Conservation (phyloP, 805 yeast species). For the Saccharomycopsis olivae region DNA sequence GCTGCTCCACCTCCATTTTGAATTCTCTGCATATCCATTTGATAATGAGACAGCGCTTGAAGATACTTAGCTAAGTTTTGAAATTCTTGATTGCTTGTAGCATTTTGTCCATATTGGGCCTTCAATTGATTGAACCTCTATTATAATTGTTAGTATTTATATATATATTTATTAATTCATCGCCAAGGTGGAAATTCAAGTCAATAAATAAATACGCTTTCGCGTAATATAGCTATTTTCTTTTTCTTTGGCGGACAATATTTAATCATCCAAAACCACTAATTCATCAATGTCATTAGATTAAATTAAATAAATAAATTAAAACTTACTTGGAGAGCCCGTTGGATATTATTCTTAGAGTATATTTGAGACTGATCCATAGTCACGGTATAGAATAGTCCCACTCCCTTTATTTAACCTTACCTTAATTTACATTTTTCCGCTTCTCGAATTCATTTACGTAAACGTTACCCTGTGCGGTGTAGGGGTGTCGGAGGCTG, state of each 20-base stretch:
- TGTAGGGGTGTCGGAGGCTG: no score
- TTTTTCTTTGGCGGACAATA: not conserved
- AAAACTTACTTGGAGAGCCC: slow-evolving; percentile 9
- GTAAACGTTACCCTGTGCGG: no score
- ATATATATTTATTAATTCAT: no score
- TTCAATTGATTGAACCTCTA: slow-evolving; percentile 12
- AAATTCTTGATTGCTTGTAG: slow-evolving; percentile 10
- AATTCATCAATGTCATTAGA: not conserved
- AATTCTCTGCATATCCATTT: slow-evolving; percentile 5
- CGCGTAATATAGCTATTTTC: not conserved
- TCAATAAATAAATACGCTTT: not conserved
- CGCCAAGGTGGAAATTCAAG: not conserved
- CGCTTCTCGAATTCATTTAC: no score
- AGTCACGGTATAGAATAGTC: no score
- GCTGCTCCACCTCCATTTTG: not conserved
- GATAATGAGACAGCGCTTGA: slow-evolving; percentile 8
- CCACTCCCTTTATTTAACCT: no score
- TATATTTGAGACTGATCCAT: no score
- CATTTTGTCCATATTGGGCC: slow-evolving; percentile 12
- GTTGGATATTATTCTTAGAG: slow-evolving; percentile 10
- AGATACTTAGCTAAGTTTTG: slow-evolving; percentile 10
- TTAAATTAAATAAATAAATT: not conserved
- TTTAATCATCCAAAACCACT: not conserved
- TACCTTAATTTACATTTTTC: no score
- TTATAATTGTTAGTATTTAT: no score